A percentile compares a stretch with the other conserved stretches of the same genome.
Evolutionary conservation across 805 yeast species (phyloP).

Genomic region (Komagataella populi): DNA sequence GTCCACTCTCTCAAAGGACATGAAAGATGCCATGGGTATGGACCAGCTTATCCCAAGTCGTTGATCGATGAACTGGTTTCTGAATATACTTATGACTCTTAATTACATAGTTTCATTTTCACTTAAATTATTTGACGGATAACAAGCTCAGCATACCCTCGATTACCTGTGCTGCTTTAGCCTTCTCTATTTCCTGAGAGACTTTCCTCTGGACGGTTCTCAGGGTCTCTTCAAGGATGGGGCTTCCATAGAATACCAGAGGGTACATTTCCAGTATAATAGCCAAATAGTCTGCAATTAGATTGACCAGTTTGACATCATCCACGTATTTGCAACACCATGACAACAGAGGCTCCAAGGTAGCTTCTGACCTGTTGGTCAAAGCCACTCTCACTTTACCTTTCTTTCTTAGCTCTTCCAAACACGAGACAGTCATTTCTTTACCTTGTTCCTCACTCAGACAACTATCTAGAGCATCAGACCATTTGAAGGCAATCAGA

Average conservation of each 20-base stretch:
- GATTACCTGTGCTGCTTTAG: constrained; percentile 78
- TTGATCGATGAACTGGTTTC: constrained; percentile 25
- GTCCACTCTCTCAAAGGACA: constrained; percentile 49
- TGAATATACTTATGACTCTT: constrained; percentile 4
- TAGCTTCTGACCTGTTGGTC: constrained; percentile 71
- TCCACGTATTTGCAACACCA: constrained; percentile 72
- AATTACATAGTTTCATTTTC: background rate
- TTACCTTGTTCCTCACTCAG: constrained; percentile 65
- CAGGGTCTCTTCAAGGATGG: constrained; percentile 65
- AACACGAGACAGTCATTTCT: constrained; percentile 69
- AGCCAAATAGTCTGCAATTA: constrained; percentile 56
- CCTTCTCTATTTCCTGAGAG: constrained; percentile 55
- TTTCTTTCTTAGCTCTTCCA: constrained; percentile 75
- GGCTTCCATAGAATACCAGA: constrained; percentile 54
- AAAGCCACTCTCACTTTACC: constrained; percentile 83
- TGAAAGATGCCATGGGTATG: constrained; percentile 70
- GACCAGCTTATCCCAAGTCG: constrained; percentile 47
- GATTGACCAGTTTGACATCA: constrained; percentile 58
- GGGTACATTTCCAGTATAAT: constrained; percentile 67
- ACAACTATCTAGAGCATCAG: constrained; percentile 84
- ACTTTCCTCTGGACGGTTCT: constrained; percentile 47
- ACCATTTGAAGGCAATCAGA: constrained; percentile 81
- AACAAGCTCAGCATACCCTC: constrained; percentile 90
- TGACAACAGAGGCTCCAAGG: constrained; percentile 71
- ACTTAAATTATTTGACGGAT: background rate